Conservation (phyloP, 78 protist species). For the Dictyostelium capitatum region DNA sequence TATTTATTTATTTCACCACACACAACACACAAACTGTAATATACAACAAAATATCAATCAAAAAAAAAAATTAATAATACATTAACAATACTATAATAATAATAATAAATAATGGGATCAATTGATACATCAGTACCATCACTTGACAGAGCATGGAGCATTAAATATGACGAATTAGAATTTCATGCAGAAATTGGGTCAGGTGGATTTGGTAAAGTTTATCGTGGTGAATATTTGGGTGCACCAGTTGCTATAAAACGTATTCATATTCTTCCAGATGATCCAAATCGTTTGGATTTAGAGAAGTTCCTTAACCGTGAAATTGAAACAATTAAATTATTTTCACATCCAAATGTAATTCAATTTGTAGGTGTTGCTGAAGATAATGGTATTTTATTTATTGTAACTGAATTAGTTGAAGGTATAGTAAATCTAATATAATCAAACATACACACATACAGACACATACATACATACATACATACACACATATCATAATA, state of each 20-base stretch:
- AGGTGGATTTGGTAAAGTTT: conserved; percentile 77
- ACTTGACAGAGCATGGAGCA: conserved; percentile 61
- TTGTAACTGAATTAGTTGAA: conserved; percentile 64
- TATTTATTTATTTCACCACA: no score
- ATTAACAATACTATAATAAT: background rate
- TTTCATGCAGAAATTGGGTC: conserved; percentile 51
- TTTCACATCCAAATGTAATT: conserved; percentile 67
- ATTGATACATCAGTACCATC: conserved; percentile 68
- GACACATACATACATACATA: no score
- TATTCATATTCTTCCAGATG: conserved; percentile 62
- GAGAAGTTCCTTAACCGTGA: conserved; percentile 62
- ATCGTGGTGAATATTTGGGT: conserved; percentile 51
- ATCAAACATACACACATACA: no score
- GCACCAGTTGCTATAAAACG: conserved; percentile 71
- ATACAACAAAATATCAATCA: no score
- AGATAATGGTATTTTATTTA: conserved; percentile 34
- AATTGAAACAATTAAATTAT: conserved; percentile 62
- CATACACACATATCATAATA: background rate
- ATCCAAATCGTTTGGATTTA: conserved; percentile 62
- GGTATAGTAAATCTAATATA: background rate
- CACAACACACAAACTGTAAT: no score
- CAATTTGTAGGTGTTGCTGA: conserved; percentile 67
- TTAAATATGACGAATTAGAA: conserved; percentile 50
- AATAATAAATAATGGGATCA: background rate
- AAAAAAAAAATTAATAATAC: no score